These are phyloP conservation scores for Cordyceps javanica DNA, from an alignment of 2,329 filamentous ascomycete species.

Conservation along the genomic window DNA sequence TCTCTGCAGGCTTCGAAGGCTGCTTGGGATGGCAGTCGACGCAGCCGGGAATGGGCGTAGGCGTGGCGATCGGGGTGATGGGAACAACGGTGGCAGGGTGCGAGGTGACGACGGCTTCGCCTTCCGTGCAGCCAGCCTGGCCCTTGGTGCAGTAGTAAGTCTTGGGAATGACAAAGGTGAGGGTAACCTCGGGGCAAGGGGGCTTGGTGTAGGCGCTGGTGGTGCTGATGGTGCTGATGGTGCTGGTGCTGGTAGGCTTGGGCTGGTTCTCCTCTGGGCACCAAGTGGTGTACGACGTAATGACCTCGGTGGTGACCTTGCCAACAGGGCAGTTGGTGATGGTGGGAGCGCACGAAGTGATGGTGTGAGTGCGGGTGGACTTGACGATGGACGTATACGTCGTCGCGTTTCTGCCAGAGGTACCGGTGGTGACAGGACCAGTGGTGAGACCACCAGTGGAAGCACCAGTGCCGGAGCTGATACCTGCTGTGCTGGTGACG, in stretches of 20 bases:
- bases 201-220: constrained; percentile 12
- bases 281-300: constrained; percentile 30
- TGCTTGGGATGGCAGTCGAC: constrained; percentile 19
- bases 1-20: constrained; percentile 3
- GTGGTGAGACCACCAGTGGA: neutral
- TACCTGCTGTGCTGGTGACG: neutral
- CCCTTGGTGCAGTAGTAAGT: constrained; percentile 23
- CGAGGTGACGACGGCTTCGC: constrained; percentile 20
- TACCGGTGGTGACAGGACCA: constrained; percentile 4
- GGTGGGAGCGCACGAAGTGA: constrained; percentile 47
- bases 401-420: constrained; percentile 10
- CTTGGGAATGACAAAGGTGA: constrained; percentile 24
- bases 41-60: constrained; percentile 24
- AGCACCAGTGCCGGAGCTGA: too few species aligned
- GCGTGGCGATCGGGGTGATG: constrained; percentile 19
- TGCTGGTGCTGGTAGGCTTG: constrained; percentile 8
- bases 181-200: constrained; percentile 20
- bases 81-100: constrained; percentile 22
- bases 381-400: constrained; percentile 27
- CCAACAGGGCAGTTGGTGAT: constrained; percentile 43
- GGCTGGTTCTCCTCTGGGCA: constrained; percentile 25
- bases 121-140: constrained; percentile 22
- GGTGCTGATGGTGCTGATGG: constrained; percentile 9
- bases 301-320: constrained; percentile 27
- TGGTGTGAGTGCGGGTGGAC: constrained; percentile 41